Conservation (phyloP, 2,329 filamentous ascomycete species). For the Xylaria multiplex region DNA sequence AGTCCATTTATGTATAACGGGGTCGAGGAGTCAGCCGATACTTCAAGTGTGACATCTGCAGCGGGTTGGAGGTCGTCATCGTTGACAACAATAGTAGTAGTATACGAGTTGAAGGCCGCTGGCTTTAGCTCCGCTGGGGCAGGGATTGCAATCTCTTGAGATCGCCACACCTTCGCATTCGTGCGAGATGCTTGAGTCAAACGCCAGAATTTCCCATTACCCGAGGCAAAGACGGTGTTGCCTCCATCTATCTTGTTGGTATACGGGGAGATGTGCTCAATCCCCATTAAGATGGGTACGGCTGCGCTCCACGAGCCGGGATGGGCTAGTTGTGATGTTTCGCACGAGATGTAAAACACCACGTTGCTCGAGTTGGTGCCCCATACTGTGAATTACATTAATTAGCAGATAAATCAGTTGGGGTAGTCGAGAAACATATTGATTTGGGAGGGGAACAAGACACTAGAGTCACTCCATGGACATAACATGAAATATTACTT, state of each 20-base stretch:
- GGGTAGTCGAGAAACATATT: too few relatives aligned
- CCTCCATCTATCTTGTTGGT: slow-evolving; percentile 20
- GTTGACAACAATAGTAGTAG: slow-evolving; percentile 10
- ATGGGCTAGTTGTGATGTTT: slow-evolving; percentile 5
- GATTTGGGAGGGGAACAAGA: too few relatives aligned
- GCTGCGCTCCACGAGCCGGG: slow-evolving; percentile 8
- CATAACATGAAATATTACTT: too few relatives aligned
- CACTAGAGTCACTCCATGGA: too few relatives aligned
- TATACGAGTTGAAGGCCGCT: slow-evolving; percentile 13
- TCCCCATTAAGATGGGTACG: slow-evolving; percentile 1
- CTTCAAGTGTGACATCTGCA: background rate
- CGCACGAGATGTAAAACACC: slow-evolving; percentile 16
- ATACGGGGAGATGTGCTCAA: slow-evolving; percentile 19
- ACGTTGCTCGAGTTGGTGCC: slow-evolving; percentile 18
- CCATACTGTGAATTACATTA: background rate
- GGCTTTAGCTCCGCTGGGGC: background rate
- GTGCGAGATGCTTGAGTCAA: slow-evolving; percentile 16
- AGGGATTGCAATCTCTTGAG: slow-evolving; percentile 11
- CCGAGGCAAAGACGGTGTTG: slow-evolving; percentile 19
- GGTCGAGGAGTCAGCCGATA: slow-evolving; percentile 4
- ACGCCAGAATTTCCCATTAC: slow-evolving; percentile 13
- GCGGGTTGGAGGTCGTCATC: slow-evolving; percentile 2
- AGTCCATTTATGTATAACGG: slow-evolving; percentile 16
- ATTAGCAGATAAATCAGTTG: too few relatives aligned
- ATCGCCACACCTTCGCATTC: slow-evolving; percentile 16